phyloP scores from a whole-genome alignment of 169 alveolate genomes.

The Cryptosporidium canis region DNA sequence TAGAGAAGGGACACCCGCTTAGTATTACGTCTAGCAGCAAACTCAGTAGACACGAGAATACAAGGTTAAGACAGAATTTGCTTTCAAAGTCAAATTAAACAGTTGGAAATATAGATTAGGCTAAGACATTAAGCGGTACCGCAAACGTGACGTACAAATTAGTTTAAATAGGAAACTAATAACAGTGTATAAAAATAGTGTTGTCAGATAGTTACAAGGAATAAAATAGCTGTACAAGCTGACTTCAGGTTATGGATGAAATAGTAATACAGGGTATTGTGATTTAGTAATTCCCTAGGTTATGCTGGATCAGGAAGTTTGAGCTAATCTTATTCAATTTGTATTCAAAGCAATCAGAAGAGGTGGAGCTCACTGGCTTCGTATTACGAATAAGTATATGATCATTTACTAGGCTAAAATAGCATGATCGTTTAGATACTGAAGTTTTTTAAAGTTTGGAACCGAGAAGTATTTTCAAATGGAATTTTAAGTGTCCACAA shows the following conservation, averaged over 20 bases:
- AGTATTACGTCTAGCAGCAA: neutral
- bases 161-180: neutral
- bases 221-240: neutral
- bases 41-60: neutral
- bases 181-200: neutral
- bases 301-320: constrained; percentile 8
- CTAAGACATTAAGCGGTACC: constrained; percentile 20
- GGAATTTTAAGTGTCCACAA: neutral
- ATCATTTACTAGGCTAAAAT: neutral
- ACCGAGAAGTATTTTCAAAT: constrained; percentile 22
- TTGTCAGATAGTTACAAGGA: neutral
- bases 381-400: neutral
- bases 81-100: neutral
- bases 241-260: neutral
- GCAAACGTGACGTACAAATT: constrained; percentile 10
- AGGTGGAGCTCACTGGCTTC: neutral
- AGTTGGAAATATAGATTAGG: neutral
- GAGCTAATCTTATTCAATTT: constrained; percentile 6
- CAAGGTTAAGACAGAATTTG: constrained; percentile 6
- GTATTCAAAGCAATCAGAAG: neutral
- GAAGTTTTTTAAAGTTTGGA: neutral
- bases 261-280: neutral
- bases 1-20: constrained; percentile 28
- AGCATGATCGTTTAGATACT: constrained; percentile 26
- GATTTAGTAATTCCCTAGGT: neutral